Percentiles rank a stretch among this genome's conserved stretches.
phyloP scores from a whole-genome alignment of 371 early-diverging fungal genomes.

The Rhizomucor pusillus region DNA sequence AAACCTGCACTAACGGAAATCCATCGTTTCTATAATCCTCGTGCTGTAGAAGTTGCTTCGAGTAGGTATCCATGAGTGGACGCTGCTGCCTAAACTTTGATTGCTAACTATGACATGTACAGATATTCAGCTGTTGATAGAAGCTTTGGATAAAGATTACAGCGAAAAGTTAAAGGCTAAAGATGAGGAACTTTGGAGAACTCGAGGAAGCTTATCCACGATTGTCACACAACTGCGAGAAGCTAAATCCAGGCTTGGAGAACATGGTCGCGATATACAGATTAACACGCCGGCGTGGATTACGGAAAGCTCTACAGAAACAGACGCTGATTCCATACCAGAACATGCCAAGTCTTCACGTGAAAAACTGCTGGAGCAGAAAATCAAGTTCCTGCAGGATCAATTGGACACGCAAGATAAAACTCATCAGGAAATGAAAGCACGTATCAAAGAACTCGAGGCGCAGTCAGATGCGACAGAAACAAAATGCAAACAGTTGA shows the following conservation, averaged over 20 bases:
- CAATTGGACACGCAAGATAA: constrained; percentile 48
- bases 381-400: constrained; percentile 35
- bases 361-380: constrained; percentile 29
- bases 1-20: no score
- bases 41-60: constrained; percentile 39
- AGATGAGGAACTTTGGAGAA: constrained; percentile 59
- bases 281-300: no score
- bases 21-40: no score
- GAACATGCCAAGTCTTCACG: constrained; percentile 16
- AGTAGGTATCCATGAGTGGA: constrained; percentile 33
- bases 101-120: not conserved
- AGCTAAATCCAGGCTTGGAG: constrained; percentile 15
- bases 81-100: no score
- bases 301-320: constrained; percentile 55
- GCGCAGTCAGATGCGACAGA: constrained; percentile 53
- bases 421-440: constrained; percentile 37
- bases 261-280: no score
- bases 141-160: constrained; percentile 67
- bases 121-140: constrained; percentile 72
- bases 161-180: constrained; percentile 57
- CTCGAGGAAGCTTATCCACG: constrained; percentile 56
- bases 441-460: constrained; percentile 36
- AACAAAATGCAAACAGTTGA: constrained; percentile 68
- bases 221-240: constrained; percentile 67
- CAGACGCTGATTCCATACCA: constrained; percentile 44